Evolutionary conservation across 2,329 filamentous ascomycete species (phyloP).

Genomic region (Calcarisporium arbuscula): DNA sequence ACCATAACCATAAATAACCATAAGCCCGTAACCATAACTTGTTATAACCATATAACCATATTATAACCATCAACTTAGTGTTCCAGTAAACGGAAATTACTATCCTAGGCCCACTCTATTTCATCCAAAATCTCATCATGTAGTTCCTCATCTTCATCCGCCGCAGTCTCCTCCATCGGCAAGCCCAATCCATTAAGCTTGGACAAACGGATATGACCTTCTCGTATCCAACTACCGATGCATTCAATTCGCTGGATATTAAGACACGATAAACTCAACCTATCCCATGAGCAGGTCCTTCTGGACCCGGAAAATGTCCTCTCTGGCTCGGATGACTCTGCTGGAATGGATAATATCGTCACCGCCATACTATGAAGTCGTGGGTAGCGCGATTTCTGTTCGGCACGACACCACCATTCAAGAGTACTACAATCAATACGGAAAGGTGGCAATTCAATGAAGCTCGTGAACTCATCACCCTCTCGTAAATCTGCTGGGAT

Average conservation of each 20-base stretch:
- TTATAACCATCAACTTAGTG: no score
- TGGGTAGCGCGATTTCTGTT: constrained; percentile 1
- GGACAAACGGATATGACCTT: not conserved
- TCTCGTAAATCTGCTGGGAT: no score
- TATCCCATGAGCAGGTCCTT: constrained; percentile 3
- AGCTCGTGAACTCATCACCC: constrained; percentile 1
- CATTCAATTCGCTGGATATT: constrained; percentile 4
- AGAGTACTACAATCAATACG: not conserved
- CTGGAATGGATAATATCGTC: constrained; percentile 1
- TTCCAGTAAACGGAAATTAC: not conserved
- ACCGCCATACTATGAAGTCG: constrained; percentile 1
- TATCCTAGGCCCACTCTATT: constrained; percentile 1
- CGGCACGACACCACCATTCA: constrained; percentile 1
- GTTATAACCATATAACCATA: no score
- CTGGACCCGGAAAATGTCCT: constrained; percentile 3
- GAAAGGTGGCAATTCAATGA: constrained; percentile 2
- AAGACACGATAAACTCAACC: constrained; percentile 1
- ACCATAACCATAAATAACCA: no score
- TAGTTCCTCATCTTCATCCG: constrained; percentile 3
- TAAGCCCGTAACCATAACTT: no score
- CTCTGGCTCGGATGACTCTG: constrained; percentile 2
- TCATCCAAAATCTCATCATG: constrained; percentile 1
- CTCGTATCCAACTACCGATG: constrained; percentile 2
- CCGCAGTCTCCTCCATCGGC: constrained; percentile 1
- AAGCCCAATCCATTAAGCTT: constrained; percentile 1